Evolutionary conservation across 1,139 yeast species (phyloP), one percentile per base, ranked within the genome.

Genomic region (Lodderomyces parapsilosis): DNA sequence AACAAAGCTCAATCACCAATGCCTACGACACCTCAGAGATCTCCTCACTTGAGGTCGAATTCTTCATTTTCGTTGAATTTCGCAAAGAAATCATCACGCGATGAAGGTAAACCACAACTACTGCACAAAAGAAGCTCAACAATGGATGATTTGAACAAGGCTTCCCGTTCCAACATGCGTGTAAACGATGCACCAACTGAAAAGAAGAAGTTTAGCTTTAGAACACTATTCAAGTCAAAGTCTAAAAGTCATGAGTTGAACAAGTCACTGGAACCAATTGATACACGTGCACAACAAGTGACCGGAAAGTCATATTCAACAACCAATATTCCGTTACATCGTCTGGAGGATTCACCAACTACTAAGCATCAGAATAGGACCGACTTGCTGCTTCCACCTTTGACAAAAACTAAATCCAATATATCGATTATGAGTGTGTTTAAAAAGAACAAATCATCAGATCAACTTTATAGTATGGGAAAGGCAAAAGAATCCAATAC

Each of bases 151-250:
- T 36, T 51, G 3, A 36, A 41, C 8, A 45, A 40, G 36, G n/a
- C 40, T 1, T 31, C 40, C 30, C n/a, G 14, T 14, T 22, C 36
- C 48, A 11, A 42, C 22, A 45, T 24, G 15, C 31, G 17, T 13
- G 31, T 5, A 11, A 15, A 22, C 2, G 19, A 20, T 14, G 27
- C 41, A 11, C 9, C 50, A 14, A 24, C 38, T 3, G 58, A 55
- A 20, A 62, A 59, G 55, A 71, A 70, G 48, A 65, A 63, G 46
- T 73, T 73, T 49, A 68, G 75, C 38, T 68, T 73, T 56, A 66
- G 60, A 42, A 56, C 69, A 2, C 57, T 73, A 34, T 73, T 73
- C 56, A 71, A 66, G 49, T 58, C 63, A 43, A 66, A 58, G 48
- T 60, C 71, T 4, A 66, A 56, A 43, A 55, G 48, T 41, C 67